Percentiles rank a stretch among this genome's conserved stretches.
These are phyloP conservation scores for Kurtzmaniella quercitrusa DNA, from an alignment of 1,139 yeast species.

Conservation along the genomic window DNA sequence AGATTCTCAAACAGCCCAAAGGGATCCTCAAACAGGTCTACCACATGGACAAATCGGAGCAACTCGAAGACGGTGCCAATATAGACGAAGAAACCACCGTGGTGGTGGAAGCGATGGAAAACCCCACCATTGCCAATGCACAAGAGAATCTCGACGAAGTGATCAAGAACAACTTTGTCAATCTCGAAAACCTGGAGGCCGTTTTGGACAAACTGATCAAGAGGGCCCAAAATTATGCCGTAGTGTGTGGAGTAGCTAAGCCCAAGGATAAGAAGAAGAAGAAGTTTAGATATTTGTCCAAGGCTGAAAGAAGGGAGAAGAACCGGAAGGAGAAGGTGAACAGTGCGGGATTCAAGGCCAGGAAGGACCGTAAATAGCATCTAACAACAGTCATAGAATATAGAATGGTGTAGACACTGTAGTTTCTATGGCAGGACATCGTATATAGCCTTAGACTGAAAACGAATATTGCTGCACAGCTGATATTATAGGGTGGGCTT, in stretches of 20 bases:
- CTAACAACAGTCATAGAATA: neutral
- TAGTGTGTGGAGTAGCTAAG: constrained; percentile 49
- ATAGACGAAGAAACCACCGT: constrained; percentile 57
- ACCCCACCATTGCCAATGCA: constrained; percentile 35
- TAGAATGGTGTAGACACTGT: neutral
- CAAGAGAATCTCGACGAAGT: constrained; percentile 43
- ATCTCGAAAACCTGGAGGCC: constrained; percentile 54
- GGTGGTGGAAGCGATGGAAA: constrained; percentile 51
- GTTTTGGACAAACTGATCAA: constrained; percentile 61
- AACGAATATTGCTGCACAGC: too few species aligned
- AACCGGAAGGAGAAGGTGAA: constrained; percentile 52
- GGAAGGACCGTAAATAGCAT: constrained; percentile 10
- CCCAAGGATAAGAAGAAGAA: constrained; percentile 50
- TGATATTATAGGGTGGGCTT: too few species aligned
- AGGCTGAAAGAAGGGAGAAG: constrained; percentile 69
- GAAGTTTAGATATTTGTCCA: constrained; percentile 83
- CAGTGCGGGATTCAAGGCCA: constrained; percentile 15
- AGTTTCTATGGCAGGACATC: too few species aligned
- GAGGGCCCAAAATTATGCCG: constrained; percentile 72
- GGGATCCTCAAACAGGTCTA: constrained; percentile 46
- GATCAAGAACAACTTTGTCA: constrained; percentile 62
- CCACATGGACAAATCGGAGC: constrained; percentile 35
- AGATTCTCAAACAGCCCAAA: constrained; percentile 14
- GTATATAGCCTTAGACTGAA: too few species aligned
- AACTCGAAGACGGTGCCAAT: constrained; percentile 41